A percentile compares a stretch with the other conserved stretches of the same genome.
phyloP scores from a whole-genome alignment of 202 grass and related monocot genomes.

The Digitaria exilis region DNA sequence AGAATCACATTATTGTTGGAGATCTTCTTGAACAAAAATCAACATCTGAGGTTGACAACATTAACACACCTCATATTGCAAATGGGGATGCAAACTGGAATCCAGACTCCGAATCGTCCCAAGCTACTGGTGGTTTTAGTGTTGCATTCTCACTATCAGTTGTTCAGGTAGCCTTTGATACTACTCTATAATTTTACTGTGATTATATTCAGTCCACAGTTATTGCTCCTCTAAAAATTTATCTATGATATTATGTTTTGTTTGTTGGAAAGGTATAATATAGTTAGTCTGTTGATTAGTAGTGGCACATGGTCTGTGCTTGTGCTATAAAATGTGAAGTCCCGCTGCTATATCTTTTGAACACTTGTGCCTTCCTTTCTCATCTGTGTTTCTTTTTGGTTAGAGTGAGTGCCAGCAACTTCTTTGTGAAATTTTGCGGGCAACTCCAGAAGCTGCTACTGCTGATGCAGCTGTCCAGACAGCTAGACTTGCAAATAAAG shows the following conservation, averaged over 20 bases:
- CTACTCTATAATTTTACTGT: conserved; percentile 7
- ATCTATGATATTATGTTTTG: background rate
- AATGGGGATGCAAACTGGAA: conserved; percentile 70
- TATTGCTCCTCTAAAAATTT: conserved; percentile 22
- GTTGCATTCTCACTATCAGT: conserved; percentile 89
- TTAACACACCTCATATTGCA: conserved; percentile 64
- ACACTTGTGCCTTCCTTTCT: conserved; percentile 32
- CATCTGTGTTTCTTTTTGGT: conserved; percentile 35
- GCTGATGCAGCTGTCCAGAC: conserved; percentile 96
- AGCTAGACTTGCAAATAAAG: conserved; percentile 93
- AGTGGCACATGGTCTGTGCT: background rate
- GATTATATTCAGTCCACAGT: conserved; percentile 19
- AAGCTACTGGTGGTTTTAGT: conserved; percentile 91
- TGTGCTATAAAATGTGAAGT: conserved; percentile 31
- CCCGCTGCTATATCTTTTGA: conserved; percentile 29
- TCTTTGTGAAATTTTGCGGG: conserved; percentile 94
- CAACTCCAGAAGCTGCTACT: conserved; percentile 99
- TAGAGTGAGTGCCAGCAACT: conserved; percentile 99
- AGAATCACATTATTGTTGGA: conserved; percentile 92
- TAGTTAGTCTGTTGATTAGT: conserved; percentile 28
- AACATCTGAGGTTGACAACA: conserved; percentile 61
- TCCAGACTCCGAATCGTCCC: conserved; percentile 84
- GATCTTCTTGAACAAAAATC: conserved; percentile 93
- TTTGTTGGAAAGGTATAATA: conserved; percentile 38
- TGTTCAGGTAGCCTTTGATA: conserved; percentile 69